Base-by-base conservation (phyloP, 2,329 filamentous ascomycete species). In the Parascedosporium putredinis region DNA sequence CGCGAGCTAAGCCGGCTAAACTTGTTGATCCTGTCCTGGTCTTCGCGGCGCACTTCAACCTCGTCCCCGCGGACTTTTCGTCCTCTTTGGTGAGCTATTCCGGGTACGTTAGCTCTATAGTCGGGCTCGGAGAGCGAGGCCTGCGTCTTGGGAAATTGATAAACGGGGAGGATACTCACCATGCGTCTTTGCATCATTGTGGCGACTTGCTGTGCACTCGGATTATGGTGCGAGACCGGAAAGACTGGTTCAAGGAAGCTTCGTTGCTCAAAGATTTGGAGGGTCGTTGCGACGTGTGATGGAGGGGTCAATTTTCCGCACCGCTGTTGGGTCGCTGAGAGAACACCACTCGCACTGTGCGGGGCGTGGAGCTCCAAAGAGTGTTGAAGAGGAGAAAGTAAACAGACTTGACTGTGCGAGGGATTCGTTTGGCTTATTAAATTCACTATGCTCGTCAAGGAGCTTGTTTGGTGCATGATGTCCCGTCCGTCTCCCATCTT, bases 11-110 rank as follows among this genome's bases (percentile, higher is more conserved):
- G 74, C 42, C 89, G 83, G 67, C 90, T 96, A 75, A 98, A 98
- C 56, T 83, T 84, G 71, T 98, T 98, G 79, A 98, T 98, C 71
- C 93, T 95, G 71, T 97, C 90, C 68, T 98, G 93, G 65, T 98
- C 93, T 66, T 97, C 90, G 61, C 90, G 86, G 53, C 93, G 86
- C 52, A 98, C 93, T 67, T 96, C 87, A 59, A 89, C 84, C 64
- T 98, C 93, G 57, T 93, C 86, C 54, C 80, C 78, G 75, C 76
- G 18, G 82, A 74, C 52, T 82, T 84, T 68, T 98, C 93, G 60
- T 97, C 91, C 65, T 95, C 91, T 64, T 88, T 94, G 43, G 88
- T 88, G 57, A 98, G 84, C 93, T 97, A 62, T 16, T 23, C 22
- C 42, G 24, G 62, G 55, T 27, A 34, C 2, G 5, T 10, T n/a